A percentile compares a stretch with the other conserved stretches of the same genome.
These are phyloP conservation scores for Fragilaria radians DNA, from an alignment of 108 stramenopile genomes.

Conservation along the genomic window DNA sequence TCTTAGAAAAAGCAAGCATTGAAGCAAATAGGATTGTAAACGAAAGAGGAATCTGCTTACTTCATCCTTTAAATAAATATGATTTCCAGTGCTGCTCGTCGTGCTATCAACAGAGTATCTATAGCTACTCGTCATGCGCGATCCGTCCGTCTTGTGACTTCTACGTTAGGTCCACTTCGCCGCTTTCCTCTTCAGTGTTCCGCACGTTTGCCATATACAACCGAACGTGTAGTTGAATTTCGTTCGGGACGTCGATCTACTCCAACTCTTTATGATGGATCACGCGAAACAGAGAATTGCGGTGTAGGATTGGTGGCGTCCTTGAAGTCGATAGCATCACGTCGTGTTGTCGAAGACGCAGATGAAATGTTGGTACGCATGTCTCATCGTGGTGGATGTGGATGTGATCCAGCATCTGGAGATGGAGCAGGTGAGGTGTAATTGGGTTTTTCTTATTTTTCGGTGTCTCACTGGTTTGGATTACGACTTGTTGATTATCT, in stretches of 20 bases:
- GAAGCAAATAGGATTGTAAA: no score
- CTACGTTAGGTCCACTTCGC: background rate
- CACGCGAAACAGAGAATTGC: conserved; percentile 79
- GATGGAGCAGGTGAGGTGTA: conserved; percentile 84
- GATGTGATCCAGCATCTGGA: conserved; percentile 87
- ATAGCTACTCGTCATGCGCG: background rate
- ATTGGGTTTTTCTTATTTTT: background rate
- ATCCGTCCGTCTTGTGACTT: background rate
- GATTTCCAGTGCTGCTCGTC: background rate
- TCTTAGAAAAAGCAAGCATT: no score
- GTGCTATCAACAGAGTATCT: background rate
- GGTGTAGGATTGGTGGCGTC: conserved; percentile 89
- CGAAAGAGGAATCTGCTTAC: no score
- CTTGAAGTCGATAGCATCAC: conserved; percentile 70
- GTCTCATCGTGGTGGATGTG: conserved; percentile 94
- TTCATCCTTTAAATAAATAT: no score
- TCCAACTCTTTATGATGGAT: conserved; percentile 54
- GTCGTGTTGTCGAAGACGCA: conserved; percentile 89
- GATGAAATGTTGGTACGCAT: conserved; percentile 98
- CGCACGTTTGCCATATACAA: conserved; percentile 32
- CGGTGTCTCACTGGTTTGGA: background rate
- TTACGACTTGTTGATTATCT: conserved; percentile 1
- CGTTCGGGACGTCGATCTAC: conserved; percentile 28
- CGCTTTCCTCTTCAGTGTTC: background rate
- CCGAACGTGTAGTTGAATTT: conserved; percentile 58